phyloP scores from a whole-genome alignment of 805 yeast genomes.

The Candida stauntonica region DNA sequence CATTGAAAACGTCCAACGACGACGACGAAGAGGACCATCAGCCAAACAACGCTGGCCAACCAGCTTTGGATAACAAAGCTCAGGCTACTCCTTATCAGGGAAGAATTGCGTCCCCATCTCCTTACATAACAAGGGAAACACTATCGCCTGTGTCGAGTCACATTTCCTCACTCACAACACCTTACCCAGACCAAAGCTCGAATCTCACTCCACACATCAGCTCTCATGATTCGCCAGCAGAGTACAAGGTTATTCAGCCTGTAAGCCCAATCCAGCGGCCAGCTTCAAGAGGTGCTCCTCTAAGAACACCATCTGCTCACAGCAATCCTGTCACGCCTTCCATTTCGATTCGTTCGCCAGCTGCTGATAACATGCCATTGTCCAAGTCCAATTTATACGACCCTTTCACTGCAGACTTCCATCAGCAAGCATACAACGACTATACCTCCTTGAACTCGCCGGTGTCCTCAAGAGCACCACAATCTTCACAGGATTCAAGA shows the following conservation, averaged over 20 bases:
- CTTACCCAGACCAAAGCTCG: neutral
- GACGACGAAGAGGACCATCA: neutral
- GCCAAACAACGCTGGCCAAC: neutral
- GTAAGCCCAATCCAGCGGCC: conserved; percentile 10
- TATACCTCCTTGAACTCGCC: conserved; percentile 5
- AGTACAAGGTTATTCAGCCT: conserved; percentile 6
- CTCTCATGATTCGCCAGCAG: conserved; percentile 2
- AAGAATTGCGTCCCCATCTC: conserved; percentile 15
- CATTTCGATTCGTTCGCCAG: conserved; percentile 4
- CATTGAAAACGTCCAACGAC: conserved; percentile 5
- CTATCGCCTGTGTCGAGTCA: conserved; percentile 6
- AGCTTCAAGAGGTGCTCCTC: neutral
- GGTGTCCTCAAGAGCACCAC: neutral
- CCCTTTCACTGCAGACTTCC: conserved; percentile 12
- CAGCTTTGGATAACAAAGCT: conserved; percentile 1
- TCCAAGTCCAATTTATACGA: conserved; percentile 16
- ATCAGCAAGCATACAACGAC: conserved; percentile 14
- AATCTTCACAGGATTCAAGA: conserved; percentile 3
- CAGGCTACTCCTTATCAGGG: conserved; percentile 17
- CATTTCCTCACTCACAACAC: conserved; percentile 1
- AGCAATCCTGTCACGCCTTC: conserved; percentile 4
- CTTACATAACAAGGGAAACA: conserved; percentile 3
- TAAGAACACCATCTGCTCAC: neutral
- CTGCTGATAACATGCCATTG: conserved; percentile 3
- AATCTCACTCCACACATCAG: conserved; percentile 1